Evolutionary conservation across 1,284 basidiomycete species (phyloP).

Genomic region (Puccinia coronata): DNA sequence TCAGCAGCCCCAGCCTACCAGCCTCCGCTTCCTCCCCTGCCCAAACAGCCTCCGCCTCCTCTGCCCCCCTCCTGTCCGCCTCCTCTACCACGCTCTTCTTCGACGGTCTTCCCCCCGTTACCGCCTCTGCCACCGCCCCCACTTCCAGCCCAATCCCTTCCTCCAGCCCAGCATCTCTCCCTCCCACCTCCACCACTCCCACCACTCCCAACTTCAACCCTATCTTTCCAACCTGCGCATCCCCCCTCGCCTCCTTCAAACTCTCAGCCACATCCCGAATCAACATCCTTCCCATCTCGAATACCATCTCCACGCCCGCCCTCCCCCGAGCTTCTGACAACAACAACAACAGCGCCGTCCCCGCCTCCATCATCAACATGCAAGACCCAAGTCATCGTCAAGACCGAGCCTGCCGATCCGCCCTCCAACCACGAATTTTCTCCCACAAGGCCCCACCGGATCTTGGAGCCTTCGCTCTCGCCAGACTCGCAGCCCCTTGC

Average conservation of each 20-base stretch:
- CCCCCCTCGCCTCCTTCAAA: neutral
- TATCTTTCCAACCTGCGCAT: neutral
- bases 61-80: conserved; percentile 23
- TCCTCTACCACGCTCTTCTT: conserved; percentile 3
- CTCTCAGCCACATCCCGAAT: neutral
- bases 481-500: conserved; percentile 5
- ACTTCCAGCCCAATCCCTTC: neutral
- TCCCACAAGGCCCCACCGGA: neutral
- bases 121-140: neutral
- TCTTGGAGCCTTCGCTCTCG: neutral
- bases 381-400: neutral
- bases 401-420: neutral
- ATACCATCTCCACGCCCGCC: neutral
- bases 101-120: conserved; percentile 12
- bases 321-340: neutral
- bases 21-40: conserved; percentile 10
- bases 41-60: conserved; percentile 24
- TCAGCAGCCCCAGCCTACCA: neutral
- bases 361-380: neutral
- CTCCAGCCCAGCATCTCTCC: too few relatives aligned
- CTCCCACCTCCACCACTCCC: neutral
- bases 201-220: conserved; percentile 1
- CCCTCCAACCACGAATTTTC: neutral
- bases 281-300: neutral
- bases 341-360: neutral